Percentiles rank a stretch among this genome's conserved stretches.
Evolutionary conservation across 116 monocot genomes (phyloP).

Genomic region (Iris pallida): DNA sequence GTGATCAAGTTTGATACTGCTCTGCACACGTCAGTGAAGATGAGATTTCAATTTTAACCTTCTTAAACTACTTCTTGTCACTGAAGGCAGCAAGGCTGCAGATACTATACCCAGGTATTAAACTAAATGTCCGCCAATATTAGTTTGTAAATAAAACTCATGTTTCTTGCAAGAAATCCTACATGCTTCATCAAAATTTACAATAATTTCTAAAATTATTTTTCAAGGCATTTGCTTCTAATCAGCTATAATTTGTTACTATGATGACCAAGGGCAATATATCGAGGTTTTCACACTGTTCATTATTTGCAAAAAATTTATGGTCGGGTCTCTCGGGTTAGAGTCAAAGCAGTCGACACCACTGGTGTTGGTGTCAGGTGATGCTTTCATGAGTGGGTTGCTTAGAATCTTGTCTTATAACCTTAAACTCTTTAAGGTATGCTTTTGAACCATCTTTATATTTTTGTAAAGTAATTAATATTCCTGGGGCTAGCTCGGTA

Average conservation of each 20-base stretch:
- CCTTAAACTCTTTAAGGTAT: constrained; percentile 22
- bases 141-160: not conserved
- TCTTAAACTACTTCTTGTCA: constrained; percentile 16
- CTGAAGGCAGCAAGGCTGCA: constrained; percentile 11
- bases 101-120: constrained; percentile 19
- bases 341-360: constrained; percentile 30
- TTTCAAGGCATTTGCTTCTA: not conserved
- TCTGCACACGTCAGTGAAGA: constrained; percentile 24
- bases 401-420: constrained; percentile 19
- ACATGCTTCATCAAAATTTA: too few relatives aligned
- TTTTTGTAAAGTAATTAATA: too few relatives aligned
- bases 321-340: constrained; percentile 26
- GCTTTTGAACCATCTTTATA: not conserved
- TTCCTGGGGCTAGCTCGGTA: too few relatives aligned
- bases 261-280: not conserved
- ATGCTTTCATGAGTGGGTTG: constrained; percentile 33
- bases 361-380: constrained; percentile 39
- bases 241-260: not conserved
- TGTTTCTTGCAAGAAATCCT: not conserved
- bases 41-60: constrained; percentile 21
- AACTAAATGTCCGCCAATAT: not conserved
- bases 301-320: constrained; percentile 14
- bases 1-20: not conserved
- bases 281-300: not conserved
- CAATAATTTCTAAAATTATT: not conserved